Conservation (phyloP, 495 filamentous ascomycete genomes). For the Podospora pseudocomata region DNA sequence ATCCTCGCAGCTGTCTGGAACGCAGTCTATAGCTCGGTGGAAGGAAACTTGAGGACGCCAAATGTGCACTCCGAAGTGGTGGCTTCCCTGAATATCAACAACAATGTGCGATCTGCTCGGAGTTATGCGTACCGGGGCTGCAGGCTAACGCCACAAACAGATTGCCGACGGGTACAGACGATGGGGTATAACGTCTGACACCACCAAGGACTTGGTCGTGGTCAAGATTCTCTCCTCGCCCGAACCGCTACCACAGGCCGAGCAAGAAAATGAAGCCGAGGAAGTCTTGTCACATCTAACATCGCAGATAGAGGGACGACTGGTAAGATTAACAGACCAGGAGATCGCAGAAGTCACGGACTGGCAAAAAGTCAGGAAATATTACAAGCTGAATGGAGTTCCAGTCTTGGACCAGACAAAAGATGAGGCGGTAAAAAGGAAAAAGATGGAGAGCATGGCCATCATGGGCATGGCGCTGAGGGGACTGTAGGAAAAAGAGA, state of each 20-base stretch:
- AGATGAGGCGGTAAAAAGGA: slow-evolving; percentile 37
- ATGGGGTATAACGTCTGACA: slow-evolving; percentile 68
- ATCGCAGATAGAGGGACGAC: slow-evolving; percentile 57
- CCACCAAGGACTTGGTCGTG: slow-evolving; percentile 64
- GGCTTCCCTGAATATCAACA: slow-evolving; percentile 73
- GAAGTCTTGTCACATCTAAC: slow-evolving; percentile 61
- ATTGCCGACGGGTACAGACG: slow-evolving; percentile 87
- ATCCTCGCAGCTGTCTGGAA: slow-evolving; percentile 72
- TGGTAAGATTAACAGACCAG: slow-evolving; percentile 61
- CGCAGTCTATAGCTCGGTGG: slow-evolving; percentile 63
- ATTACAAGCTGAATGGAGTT: slow-evolving; percentile 69
- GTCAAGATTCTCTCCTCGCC: slow-evolving; percentile 59
- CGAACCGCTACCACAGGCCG: slow-evolving; percentile 4
- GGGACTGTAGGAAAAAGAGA: slow-evolving; percentile 35
- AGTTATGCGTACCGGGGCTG: slow-evolving; percentile 14
- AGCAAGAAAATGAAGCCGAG: slow-evolving; percentile 36
- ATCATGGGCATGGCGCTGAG: slow-evolving; percentile 72
- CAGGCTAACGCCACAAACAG: slow-evolving; percentile 41
- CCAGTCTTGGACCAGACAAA: slow-evolving; percentile 38
- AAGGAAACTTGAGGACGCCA: slow-evolving; percentile 62
- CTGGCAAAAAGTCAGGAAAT: slow-evolving; percentile 67
- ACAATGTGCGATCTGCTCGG: slow-evolving; percentile 59
- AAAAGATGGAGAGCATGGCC: slow-evolving; percentile 57
- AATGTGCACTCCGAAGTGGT: slow-evolving; percentile 96
- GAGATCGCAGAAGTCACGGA: slow-evolving; percentile 57